Conservation (phyloP, 2,329 filamentous ascomycete species). For the Hypomyces perniciosus region DNA sequence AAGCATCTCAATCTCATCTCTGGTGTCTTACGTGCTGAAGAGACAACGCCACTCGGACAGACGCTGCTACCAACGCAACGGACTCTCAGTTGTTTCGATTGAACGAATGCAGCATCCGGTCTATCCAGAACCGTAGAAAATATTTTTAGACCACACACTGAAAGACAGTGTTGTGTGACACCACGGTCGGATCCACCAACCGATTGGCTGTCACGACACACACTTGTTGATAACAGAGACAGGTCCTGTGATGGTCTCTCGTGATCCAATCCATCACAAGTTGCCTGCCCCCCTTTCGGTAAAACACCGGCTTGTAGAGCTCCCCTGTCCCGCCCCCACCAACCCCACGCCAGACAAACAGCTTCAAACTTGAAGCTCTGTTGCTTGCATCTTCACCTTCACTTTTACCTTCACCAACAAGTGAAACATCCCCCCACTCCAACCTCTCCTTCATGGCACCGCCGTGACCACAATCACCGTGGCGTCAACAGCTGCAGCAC, state of each 20-base stretch:
- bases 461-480: conserved; percentile 6
- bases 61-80: background rate
- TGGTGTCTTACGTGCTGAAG: too few relatives aligned
- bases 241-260: conserved; percentile 3
- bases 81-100: background rate
- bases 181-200: background rate
- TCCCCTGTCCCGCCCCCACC: background rate
- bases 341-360: background rate
- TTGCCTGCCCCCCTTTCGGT: background rate
- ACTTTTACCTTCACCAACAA: background rate
- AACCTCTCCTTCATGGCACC: conserved; percentile 3
- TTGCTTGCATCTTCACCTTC: background rate
- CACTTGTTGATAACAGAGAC: background rate
- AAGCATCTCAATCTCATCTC: background rate
- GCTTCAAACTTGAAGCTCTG: background rate
- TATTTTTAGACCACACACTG: too few relatives aligned
- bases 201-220: background rate
- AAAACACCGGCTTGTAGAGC: background rate
- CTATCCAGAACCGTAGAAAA: too few relatives aligned
- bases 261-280: background rate
- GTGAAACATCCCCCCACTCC: background rate
- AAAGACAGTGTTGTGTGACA: background rate
- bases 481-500: conserved; percentile 7
- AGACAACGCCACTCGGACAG: too few relatives aligned
- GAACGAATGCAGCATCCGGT: too few relatives aligned